Percentiles rank a stretch among this genome's conserved stretches.
Conservation (phyloP, 2,329 filamentous ascomycete genomes). For the Aspergillus persii region DNA sequence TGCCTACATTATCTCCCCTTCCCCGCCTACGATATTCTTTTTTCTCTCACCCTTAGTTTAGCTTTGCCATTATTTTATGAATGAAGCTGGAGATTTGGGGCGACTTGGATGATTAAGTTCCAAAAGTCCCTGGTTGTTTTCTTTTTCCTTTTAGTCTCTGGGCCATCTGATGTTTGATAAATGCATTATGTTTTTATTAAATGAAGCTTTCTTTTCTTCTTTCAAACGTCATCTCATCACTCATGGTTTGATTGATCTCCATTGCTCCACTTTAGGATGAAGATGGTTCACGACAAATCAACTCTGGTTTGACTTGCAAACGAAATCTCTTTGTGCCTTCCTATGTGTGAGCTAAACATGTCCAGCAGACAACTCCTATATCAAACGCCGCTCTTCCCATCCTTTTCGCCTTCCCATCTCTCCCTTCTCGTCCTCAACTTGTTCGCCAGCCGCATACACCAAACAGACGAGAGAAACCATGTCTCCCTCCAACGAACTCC, state of each 20-base stretch:
- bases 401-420: too few species aligned
- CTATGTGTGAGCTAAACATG: too few species aligned
- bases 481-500: not conserved
- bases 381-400: too few species aligned
- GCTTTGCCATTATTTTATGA: not conserved
- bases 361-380: too few species aligned
- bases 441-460: not conserved
- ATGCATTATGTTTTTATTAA: slow-evolving; percentile 5
- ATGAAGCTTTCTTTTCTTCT: not conserved
- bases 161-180: slow-evolving; percentile 4
- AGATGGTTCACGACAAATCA: too few species aligned
- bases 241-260: not conserved
- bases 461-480: not conserved
- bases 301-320: too few species aligned
- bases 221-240: not conserved
- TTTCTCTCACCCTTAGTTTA: not conserved
- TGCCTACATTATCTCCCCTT: not conserved
- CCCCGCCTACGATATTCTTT: not conserved
- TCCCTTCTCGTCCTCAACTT: not conserved
- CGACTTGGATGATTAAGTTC: not conserved
- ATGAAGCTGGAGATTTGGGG: slow-evolving; percentile 2
- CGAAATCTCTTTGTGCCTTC: too few species aligned
- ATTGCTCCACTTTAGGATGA: too few species aligned
- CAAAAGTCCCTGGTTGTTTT: slow-evolving; percentile 2
- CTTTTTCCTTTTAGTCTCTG: not conserved